A percentile compares a stretch with the other conserved stretches of the same genome.
Conservation (phyloP, 345 rosid species). For the Turnera subulata region DNA sequence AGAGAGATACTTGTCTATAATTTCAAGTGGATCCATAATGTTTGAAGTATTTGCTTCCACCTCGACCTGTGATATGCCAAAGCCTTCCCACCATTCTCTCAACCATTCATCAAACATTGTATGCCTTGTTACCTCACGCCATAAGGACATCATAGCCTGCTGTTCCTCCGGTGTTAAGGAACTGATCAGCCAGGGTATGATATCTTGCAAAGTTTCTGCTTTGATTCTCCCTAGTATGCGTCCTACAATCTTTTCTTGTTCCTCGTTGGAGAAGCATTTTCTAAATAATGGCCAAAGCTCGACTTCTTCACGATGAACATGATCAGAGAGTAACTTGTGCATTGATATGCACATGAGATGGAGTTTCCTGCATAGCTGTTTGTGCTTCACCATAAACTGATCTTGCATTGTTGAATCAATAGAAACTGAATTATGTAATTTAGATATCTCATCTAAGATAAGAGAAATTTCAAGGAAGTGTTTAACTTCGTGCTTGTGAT, state of each 20-base stretch:
- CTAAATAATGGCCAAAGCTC: conserved; percentile 71
- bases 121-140: conserved; percentile 60
- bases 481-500: conserved; percentile 57
- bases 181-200: conserved; percentile 76
- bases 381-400: conserved; percentile 27
- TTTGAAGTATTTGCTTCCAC: conserved; percentile 30
- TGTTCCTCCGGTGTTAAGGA: conserved; percentile 60
- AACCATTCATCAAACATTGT: conserved; percentile 86
- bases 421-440: conserved; percentile 32
- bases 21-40: conserved; percentile 53
- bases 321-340: conserved; percentile 64
- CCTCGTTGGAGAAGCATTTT: conserved; percentile 52
- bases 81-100: conserved; percentile 76
- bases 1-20: conserved; percentile 51
- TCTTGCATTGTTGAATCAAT: conserved; percentile 22
- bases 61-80: conserved; percentile 24
- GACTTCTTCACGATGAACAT: conserved; percentile 60
- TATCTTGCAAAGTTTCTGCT: conserved; percentile 64
- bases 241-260: conserved; percentile 71
- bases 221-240: conserved; percentile 65
- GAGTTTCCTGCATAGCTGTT: conserved; percentile 51
- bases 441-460: conserved; percentile 58
- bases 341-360: conserved; percentile 54
- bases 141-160: conserved; percentile 45
- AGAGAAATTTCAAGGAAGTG: conserved; percentile 46